These are phyloP conservation scores for Moricandia moricandioides DNA, from an alignment of 345 rosid genomes.

Conservation along the genomic window DNA sequence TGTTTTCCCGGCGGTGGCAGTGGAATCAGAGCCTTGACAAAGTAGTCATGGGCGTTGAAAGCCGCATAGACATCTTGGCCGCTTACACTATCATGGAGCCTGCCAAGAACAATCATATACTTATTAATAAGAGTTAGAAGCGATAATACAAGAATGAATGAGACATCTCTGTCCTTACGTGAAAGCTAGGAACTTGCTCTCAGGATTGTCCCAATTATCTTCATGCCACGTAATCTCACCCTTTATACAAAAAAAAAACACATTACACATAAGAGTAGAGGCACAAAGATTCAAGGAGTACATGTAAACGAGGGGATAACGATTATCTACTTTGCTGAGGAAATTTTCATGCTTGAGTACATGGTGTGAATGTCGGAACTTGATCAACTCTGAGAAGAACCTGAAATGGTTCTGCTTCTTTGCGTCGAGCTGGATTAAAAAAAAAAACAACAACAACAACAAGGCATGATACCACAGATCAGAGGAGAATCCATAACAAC, in stretches of 20 bases:
- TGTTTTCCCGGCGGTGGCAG: conserved; percentile 50
- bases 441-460: neutral
- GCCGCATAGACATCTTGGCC: conserved; percentile 62
- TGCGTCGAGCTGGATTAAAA: conserved; percentile 49
- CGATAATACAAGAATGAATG: neutral
- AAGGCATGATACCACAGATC: neutral
- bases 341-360: conserved; percentile 60
- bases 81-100: conserved; percentile 65
- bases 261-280: conserved; percentile 5
- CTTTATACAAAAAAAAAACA: conserved; percentile 33
- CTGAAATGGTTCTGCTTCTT: conserved; percentile 61
- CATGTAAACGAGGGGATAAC: conserved; percentile 4
- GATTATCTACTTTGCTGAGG: conserved; percentile 51
- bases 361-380: conserved; percentile 51
- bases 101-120: conserved; percentile 33
- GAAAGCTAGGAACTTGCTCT: conserved; percentile 92
- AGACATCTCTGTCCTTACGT: conserved; percentile 50
- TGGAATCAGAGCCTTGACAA: conserved; percentile 63
- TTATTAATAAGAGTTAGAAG: neutral
- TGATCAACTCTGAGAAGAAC: conserved; percentile 76
- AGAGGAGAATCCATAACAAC: neutral
- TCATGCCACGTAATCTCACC: conserved; percentile 92
- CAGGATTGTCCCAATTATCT: conserved; percentile 77
- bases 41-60: conserved; percentile 72
- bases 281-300: neutral